Percentiles rank a stretch among this genome's conserved stretches.
Evolutionary conservation across 139 green algal genomes (phyloP).

Genomic region (Tetratostichococcus sp.): DNA sequence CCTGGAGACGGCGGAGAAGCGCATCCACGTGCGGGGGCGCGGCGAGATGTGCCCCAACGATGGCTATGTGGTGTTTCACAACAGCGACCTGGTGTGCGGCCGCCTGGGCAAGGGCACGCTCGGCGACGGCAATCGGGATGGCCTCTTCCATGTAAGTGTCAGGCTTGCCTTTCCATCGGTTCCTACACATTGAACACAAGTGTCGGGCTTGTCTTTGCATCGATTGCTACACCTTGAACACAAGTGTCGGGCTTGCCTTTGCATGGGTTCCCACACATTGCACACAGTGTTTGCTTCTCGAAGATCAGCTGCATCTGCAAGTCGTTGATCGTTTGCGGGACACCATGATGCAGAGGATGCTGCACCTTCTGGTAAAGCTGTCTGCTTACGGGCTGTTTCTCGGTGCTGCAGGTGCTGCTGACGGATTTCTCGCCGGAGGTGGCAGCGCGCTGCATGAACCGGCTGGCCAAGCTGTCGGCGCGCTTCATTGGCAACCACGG

Average conservation of each 20-base stretch:
- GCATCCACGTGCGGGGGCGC: conserved; percentile 65
- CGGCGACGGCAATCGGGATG: conserved; percentile 81
- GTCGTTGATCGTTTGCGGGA: no score
- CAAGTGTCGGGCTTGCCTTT: not conserved
- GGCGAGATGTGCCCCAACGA: conserved; percentile 81
- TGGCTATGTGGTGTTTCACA: conserved; percentile 88
- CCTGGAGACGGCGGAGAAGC: conserved; percentile 83
- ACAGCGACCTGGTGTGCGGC: conserved; percentile 86
- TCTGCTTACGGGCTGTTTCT: no score
- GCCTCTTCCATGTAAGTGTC: conserved; percentile 73
- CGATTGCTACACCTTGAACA: not conserved
- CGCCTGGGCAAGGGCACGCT: conserved; percentile 92
- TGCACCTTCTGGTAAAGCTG: no score
- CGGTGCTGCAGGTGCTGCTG: conserved; percentile 47
- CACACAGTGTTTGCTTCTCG: no score
- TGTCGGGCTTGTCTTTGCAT: not conserved
- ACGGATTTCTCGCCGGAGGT: conserved; percentile 59
- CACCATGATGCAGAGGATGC: no score
- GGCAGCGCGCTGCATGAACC: conserved; percentile 73
- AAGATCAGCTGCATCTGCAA: no score
- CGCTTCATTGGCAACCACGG: conserved; percentile 87
- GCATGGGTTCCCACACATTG: not conserved
- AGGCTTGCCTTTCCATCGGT: not conserved
- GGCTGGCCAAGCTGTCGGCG: conserved; percentile 87
- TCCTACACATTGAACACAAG: not conserved